Base-by-base conservation (phyloP, 306 rosid species). In the Geum urbanum region DNA sequence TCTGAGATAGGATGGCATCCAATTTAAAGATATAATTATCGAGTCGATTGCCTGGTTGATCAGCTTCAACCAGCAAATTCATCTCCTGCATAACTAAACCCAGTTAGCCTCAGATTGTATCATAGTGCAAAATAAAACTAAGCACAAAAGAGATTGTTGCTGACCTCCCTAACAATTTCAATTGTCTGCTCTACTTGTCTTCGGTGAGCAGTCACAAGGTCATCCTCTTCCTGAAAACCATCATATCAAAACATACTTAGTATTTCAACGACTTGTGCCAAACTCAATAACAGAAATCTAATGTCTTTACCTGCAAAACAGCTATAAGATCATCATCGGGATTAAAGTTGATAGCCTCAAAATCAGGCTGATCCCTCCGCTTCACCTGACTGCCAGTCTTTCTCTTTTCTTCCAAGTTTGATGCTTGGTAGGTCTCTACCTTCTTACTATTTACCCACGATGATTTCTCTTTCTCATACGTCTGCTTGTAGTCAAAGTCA, bases 101-200 rank as follows among this genome's bases (percentile, higher is more conserved):
- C 15, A 69, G 72, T 70, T 48, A 75, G 50, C 47, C 70, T 32
- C 14, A 63, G 52, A 44, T 45, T 40, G 63, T 47, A 60, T 58
- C 44, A 37, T 46, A 41, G 41, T 24, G 49, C 64, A 54, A 41
- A 70, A 16, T 13, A 61, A 56, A 73, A 66, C 46, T 41, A 32
- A 14, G 53, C 27, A 24, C 32, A 32, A 11, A 71, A 20, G 63
- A 59, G 75, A 70, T 20, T 56, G 71, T 55, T 60, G 61, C 81
- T 7, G 49, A 86, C 97, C 98, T 90, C 96, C 75, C 78, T 80
- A 77, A 88, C 96, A 75, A 85, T 86, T 78, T 90, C 87, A 50
- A 92, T 90, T 43, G 96, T 88, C 83, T 90, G 92, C 88, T 92
- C 96, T 76, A 90, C 96, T 84, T 86, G 97, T 82, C 78, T 85